A percentile compares a stretch with the other conserved stretches of the same genome.
Conservation (phyloP, 768 basidiomycete genomes). For the Tulasnella sp. region DNA sequence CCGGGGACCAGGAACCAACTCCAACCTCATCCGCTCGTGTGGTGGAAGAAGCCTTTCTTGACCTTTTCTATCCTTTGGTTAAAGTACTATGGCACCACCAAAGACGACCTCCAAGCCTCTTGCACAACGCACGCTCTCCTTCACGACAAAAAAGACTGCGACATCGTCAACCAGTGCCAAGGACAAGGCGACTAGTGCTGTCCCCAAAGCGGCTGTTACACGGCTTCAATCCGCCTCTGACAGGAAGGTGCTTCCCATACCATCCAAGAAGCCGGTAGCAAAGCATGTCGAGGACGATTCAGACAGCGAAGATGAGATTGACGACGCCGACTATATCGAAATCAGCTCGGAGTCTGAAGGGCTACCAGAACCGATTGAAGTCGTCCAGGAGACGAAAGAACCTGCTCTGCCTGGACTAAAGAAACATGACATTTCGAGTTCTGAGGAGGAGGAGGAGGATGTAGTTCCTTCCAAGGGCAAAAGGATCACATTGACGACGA, state of each 20-base stretch:
- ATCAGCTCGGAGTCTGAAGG: constrained; percentile 1
- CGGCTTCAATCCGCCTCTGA: not conserved
- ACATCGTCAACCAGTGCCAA: not conserved
- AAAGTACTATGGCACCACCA: not conserved
- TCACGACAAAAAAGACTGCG: not conserved
- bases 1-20: too few relatives aligned
- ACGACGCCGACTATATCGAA: not conserved
- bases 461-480: not conserved
- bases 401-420: not conserved
- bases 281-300: not conserved
- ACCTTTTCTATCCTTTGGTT: not conserved
- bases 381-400: not conserved
- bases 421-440: not conserved
- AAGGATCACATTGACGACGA: too few relatives aligned
- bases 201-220: not conserved
- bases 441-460: not conserved
- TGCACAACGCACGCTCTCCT: not conserved
- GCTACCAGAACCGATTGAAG: not conserved
- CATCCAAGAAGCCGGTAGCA: constrained; percentile 1
- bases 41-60: not conserved
- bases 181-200: not conserved
- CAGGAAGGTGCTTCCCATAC: not conserved
- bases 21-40: too few relatives aligned
- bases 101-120: not conserved
- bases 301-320: not conserved